Base-by-base conservation (phyloP, 169 alveolate species). In the Amoebophrya sp. region DNA sequence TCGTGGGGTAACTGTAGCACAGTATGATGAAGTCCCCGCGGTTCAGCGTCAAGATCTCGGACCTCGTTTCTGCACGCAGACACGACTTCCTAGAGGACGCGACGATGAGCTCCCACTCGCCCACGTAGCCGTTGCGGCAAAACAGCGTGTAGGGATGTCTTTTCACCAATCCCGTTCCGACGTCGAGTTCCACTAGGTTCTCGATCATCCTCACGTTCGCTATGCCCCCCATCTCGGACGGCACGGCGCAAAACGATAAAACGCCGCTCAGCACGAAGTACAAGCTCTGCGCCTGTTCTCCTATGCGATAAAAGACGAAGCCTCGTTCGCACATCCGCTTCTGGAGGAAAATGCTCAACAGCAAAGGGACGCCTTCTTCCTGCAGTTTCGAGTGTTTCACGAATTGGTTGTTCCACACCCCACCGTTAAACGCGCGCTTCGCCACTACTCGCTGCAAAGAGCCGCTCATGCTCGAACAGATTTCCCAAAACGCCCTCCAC, bases 21-120 rank as follows among this genome's bases (percentile, higher is more conserved):
- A 65, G 83, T 26, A 65, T 65, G 33, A 65, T 65, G 83, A 65
- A 65, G 83, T 65, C 83, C 83, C 39, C 18, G 38, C 83, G 12
- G 10, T 29, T 65, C 12, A 65, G 83, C 83, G n/a, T 6, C 2
- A 65, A 36, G 38, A 65, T 36, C 83, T 65, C 83, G 36, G 2
- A 6, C 33, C n/a, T 18, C 39, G 2, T 65, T 18, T 65, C 83
- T 36, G 83, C 83, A 10, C 83, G 83, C 26, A 65, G 83, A 65
- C 2, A 6, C 39, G 33, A 6, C n/a, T 65, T 65, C 83, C 83
- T 6, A 29, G 76, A 53, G n/a, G n/a, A n/a, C n/a, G n/a, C n/a
- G n/a, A n/a, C n/a, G 83, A 65, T 65, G 38, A 65, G 26, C 83
- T 65, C 83, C 39, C 1, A 65, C 83, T 65, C 83, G 83, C 83